phyloP scores from a whole-genome alignment of 1,284 basidiomycete genomes.

The Grifola frondosa region DNA sequence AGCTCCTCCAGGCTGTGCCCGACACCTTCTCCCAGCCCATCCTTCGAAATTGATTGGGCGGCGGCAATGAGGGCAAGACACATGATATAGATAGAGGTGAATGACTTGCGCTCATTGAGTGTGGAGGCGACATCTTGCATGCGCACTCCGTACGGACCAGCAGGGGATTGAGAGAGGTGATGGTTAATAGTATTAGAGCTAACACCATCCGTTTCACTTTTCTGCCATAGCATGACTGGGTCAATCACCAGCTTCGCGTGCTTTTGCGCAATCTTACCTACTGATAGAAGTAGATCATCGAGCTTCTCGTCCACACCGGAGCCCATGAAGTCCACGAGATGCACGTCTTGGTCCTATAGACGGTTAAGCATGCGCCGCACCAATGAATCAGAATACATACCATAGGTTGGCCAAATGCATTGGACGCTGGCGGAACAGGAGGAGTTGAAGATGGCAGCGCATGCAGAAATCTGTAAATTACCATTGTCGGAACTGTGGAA shows the following conservation, averaged over 20 bases:
- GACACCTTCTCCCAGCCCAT: constrained; percentile 73
- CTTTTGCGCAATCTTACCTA: constrained; percentile 85
- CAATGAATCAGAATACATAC: constrained; percentile 70
- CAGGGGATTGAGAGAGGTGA: constrained; percentile 48
- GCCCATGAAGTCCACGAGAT: constrained; percentile 67
- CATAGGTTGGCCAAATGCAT: constrained; percentile 45
- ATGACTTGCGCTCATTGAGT: constrained; percentile 74
- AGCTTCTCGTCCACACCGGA: constrained; percentile 73
- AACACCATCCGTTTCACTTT: constrained; percentile 70
- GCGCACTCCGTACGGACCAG: constrained; percentile 38
- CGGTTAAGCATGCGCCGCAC: constrained; percentile 64
- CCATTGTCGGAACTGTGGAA: constrained; percentile 69
- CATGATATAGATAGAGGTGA: constrained; percentile 86
- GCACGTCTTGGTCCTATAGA: constrained; percentile 64
- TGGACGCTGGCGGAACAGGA: constrained; percentile 73
- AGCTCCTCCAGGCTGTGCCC: constrained; percentile 82
- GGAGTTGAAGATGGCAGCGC: constrained; percentile 59
- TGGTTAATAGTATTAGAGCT: constrained; percentile 50
- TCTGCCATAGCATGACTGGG: constrained; percentile 86
- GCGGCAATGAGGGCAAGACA: constrained; percentile 82
- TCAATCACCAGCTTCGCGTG: constrained; percentile 85
- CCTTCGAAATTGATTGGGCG: constrained; percentile 70
- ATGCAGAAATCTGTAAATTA: constrained; percentile 52
- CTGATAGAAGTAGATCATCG: constrained; percentile 77
- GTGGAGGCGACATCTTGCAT: constrained; percentile 56